These are phyloP conservation scores for Fusarium nodosum DNA, from an alignment of 2,329 filamentous ascomycete species.

Conservation along the genomic window DNA sequence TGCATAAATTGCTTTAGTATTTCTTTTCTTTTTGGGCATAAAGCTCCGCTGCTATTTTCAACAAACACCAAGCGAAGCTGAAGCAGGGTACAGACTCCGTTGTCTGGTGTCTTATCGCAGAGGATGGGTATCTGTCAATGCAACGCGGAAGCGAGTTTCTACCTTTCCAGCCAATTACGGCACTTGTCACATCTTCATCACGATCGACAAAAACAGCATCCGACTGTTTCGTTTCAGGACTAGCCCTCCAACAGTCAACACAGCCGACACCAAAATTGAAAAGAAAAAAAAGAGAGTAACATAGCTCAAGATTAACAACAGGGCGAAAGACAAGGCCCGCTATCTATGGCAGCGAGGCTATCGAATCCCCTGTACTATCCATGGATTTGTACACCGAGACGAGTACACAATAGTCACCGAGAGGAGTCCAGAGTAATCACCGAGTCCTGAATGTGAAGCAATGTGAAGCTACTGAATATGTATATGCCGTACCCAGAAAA, in stretches of 20 bases:
- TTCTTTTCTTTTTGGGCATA: conserved; percentile 10
- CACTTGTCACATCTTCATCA: conserved; percentile 39
- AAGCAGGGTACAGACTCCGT: conserved; percentile 18
- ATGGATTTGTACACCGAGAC: conserved; percentile 10
- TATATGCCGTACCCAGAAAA: conserved; percentile 31
- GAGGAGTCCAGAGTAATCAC: conserved; percentile 7
- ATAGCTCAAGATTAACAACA: conserved; percentile 24
- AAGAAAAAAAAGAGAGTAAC: conserved; percentile 4
- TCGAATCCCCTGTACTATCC: conserved; percentile 7
- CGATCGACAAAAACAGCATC: conserved; percentile 38
- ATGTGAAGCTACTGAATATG: conserved; percentile 20
- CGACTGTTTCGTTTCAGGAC: conserved; percentile 39
- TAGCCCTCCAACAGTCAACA: conserved; percentile 10
- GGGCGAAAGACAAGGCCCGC: conserved; percentile 17
- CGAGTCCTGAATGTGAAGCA: conserved; percentile 20
- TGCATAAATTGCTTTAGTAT: conserved; percentile 23
- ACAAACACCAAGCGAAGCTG: conserved; percentile 21
- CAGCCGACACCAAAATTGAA: neutral
- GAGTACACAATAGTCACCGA: conserved; percentile 8
- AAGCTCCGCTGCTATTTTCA: conserved; percentile 5
- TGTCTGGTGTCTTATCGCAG: conserved; percentile 17
- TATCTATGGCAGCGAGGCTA: conserved; percentile 22
- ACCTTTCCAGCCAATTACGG: conserved; percentile 40
- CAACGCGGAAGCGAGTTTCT: conserved; percentile 22
- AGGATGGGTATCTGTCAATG: conserved; percentile 4